Evolutionary conservation across 495 filamentous ascomycete genomes (phyloP).

Genomic region (Margaritispora aquatica): DNA sequence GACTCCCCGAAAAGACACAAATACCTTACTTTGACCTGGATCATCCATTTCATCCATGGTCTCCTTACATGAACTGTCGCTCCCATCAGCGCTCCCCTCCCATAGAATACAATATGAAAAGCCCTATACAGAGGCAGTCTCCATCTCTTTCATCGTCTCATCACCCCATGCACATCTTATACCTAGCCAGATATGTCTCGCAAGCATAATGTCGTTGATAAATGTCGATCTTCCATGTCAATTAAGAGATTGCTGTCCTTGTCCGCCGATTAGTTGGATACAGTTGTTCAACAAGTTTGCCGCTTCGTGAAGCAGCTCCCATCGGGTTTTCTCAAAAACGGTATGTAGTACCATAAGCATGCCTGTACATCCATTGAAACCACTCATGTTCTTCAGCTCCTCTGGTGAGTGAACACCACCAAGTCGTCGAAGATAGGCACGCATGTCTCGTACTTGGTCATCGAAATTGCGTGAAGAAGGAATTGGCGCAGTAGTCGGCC

Average conservation of each 20-base stretch:
- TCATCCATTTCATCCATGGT: background rate
- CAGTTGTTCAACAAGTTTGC: conserved; percentile 74
- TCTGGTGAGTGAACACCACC: conserved; percentile 73
- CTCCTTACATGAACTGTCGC: background rate
- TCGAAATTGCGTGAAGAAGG: conserved; percentile 48
- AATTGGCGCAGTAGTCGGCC: conserved; percentile 50
- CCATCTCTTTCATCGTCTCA: background rate
- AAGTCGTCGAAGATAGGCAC: conserved; percentile 64
- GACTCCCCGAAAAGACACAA: background rate
- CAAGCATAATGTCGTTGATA: background rate
- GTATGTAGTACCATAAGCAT: conserved; percentile 76
- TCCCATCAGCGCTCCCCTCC: background rate
- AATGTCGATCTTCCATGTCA: background rate
- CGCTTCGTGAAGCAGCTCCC: conserved; percentile 89
- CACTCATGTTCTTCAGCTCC: conserved; percentile 67
- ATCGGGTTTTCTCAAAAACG: conserved; percentile 74
- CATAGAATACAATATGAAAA: conserved; percentile 12
- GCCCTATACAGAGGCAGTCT: background rate
- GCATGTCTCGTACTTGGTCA: conserved; percentile 73
- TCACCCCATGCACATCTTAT: background rate
- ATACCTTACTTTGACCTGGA: background rate
- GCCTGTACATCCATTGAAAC: conserved; percentile 77
- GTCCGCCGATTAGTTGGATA: conserved; percentile 39
- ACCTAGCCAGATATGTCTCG: background rate
- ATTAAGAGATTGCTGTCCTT: background rate